Evolutionary conservation across 331 rosid genomes (phyloP).

Genomic region (Rhamnella rubrinervis): DNA sequence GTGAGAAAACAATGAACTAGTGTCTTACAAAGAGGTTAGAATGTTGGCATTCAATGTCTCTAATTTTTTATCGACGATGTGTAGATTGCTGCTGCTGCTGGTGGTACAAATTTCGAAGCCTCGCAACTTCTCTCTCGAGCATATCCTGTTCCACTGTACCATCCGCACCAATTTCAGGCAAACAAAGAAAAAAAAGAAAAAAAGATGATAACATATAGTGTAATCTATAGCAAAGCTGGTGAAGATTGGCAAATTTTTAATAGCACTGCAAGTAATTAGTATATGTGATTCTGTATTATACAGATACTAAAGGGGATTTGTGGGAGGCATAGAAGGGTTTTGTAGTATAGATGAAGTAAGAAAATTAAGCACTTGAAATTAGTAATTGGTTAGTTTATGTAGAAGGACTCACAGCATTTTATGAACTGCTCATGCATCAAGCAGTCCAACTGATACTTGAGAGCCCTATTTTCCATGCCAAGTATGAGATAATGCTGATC

Average conservation of each 20-base stretch:
- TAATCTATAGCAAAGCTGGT: too few species aligned
- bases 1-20: not conserved
- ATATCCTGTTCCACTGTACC: conserved; percentile 39
- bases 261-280: too few species aligned
- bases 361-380: too few species aligned
- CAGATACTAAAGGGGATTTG: too few species aligned
- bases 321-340: too few species aligned
- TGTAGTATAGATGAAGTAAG: too few species aligned
- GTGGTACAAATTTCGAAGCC: conserved; percentile 24
- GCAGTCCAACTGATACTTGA: conserved; percentile 28
- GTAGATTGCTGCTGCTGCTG: conserved; percentile 18
- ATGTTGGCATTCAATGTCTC: conserved; percentile 16
- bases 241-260: too few species aligned
- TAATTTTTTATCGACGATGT: conserved; percentile 1
- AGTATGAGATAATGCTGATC: conserved; percentile 31
- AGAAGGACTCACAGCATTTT: conserved; percentile 23
- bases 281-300: too few species aligned
- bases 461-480: conserved; percentile 35
- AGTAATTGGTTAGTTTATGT: not conserved
- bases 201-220: too few species aligned
- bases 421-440: conserved; percentile 30
- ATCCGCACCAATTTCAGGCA: not conserved
- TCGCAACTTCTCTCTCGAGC: conserved; percentile 31
- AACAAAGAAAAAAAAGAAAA: too few species aligned
- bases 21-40: conserved; percentile 2